These are phyloP conservation scores for Friedmanniomyces simplex DNA, from an alignment of 495 filamentous ascomycete genomes.

Conservation along the genomic window DNA sequence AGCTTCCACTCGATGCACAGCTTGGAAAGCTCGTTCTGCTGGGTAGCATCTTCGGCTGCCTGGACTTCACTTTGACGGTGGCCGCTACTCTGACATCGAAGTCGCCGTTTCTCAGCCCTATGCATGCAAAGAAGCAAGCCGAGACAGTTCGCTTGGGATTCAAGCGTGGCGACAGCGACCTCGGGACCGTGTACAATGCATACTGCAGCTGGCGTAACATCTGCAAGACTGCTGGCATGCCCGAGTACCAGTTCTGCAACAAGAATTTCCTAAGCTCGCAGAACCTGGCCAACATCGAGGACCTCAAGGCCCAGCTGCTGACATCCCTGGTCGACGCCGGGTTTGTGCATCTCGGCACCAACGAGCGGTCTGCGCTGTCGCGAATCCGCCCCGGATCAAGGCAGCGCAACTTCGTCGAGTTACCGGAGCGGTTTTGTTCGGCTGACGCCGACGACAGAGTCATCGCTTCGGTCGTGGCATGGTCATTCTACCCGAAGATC, in stretches of 20 bases:
- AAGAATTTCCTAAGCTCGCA: constrained; percentile 83
- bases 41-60: constrained; percentile 72
- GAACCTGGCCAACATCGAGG: constrained; percentile 81
- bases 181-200: constrained; percentile 85
- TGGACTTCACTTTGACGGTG: constrained; percentile 81
- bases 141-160: constrained; percentile 66
- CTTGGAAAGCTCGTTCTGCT: constrained; percentile 85
- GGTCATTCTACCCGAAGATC: constrained; percentile 92
- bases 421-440: constrained; percentile 59
- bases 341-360: constrained; percentile 58
- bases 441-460: constrained; percentile 71
- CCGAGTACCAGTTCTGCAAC: constrained; percentile 76
- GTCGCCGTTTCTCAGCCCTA: constrained; percentile 78
- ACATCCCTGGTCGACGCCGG: constrained; percentile 72
- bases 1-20: constrained; percentile 84
- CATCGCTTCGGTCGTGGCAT: constrained; percentile 68
- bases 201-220: constrained; percentile 79
- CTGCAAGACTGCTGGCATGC: constrained; percentile 51
- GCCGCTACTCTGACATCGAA: constrained; percentile 90
- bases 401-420: constrained; percentile 64
- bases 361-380: constrained; percentile 57
- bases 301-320: constrained; percentile 82
- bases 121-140: constrained; percentile 70
- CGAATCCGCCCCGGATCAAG: constrained; percentile 47
- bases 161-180: constrained; percentile 78